Evolutionary conservation across 768 basidiomycete species (phyloP), one percentile per base, ranked within the genome.

Genomic region (Collybia sp.): DNA sequence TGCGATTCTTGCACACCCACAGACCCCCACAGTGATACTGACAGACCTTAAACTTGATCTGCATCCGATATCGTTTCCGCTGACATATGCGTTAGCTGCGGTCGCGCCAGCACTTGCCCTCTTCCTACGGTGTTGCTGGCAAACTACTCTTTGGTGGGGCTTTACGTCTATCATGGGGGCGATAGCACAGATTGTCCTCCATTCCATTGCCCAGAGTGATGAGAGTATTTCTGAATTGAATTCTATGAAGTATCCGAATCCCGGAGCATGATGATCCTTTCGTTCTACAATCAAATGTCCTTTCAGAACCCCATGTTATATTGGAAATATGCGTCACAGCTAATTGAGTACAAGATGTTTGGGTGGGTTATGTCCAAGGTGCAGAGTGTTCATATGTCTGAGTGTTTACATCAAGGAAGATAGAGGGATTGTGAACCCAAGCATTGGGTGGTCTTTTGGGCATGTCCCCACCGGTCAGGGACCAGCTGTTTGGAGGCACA

Each of bases 121-220:
- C 31, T 72, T 80, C 43, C 61, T 73, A 6, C 64, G 62, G 5
- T 69, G 69, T 40, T 59, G 73, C 10, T 82, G 80, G 79, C 77
- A 79, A 52, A 75, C 71, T 2, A 70, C 69, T 6, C 54, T 58
- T 15, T 82, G 80, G 80, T 81, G 79, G 76, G 68, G 66, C 40
- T 51, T 72, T 16, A 72, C 78, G 0, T 58, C 63, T 0, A 44
- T 65, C 16, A 46, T 80, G 13, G 69, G 78, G 1, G 73, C 63
- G 35, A 57, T 76, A 31, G 68, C 72, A 1, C 73, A 80, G 42
- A 68, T 64, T 1, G 69, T 74, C 20, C 67, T 72, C 46, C 65
- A 65, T 35, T 69, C 75, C 41, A 71, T 80, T 35, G 58, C 62
- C 38, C 62, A 64, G 39, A 73, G 73, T 10, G 68, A 73, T 53